Base-by-base conservation (phyloP, 352 stramenopile genomes). In the Phytopythium sindhum region DNA sequence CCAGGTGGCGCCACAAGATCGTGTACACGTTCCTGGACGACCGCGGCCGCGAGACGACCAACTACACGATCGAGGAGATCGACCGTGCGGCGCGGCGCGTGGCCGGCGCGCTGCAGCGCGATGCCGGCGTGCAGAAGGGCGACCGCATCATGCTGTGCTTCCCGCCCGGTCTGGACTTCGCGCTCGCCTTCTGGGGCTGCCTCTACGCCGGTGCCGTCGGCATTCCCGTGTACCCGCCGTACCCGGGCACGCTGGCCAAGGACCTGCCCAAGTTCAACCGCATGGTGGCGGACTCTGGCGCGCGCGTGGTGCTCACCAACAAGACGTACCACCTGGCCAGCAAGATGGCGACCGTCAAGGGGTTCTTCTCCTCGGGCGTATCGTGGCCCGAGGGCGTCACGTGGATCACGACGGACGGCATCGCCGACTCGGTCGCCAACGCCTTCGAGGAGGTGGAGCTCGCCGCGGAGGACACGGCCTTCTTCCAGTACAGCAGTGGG, bases 21-120 rank as follows among this genome's bases (percentile, higher is more conserved):
- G 78, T 90, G 63, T 94, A 92, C 79, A 90, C 83, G 31, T 92
- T 92, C 63, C 57, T 94, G 60, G 83, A 94, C 74, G 85, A 92
- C 64, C 33, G 63, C 26, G 85, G 85, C 12, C 77, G 82, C 23
- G 85, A 94, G 64, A 69, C 41, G 0, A 72, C 87, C 50, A 90
- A 86, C 70, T 79, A 90, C 57, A 86, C 83, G 70, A 84, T 89
- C 58, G 71, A 83, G 23, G 81, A 94, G 26, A 70, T 94, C 28
- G 83, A 94, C 65, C 58, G 50, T 21, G 79, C 75, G 1, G 84
- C 84, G n/a, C 73, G 82, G 8, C 77, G 77, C 51, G 79, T 93
- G 31, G 84, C 84, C 4, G 80, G 77, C 14, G 76, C 74, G 24
- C 66, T 93, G 35, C 80, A 91, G 65, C 75, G 59, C 7, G 70